A percentile compares a stretch with the other conserved stretches of the same genome.
Conservation (phyloP, 2,329 filamentous ascomycete species). For the Nothophoma quercina region DNA sequence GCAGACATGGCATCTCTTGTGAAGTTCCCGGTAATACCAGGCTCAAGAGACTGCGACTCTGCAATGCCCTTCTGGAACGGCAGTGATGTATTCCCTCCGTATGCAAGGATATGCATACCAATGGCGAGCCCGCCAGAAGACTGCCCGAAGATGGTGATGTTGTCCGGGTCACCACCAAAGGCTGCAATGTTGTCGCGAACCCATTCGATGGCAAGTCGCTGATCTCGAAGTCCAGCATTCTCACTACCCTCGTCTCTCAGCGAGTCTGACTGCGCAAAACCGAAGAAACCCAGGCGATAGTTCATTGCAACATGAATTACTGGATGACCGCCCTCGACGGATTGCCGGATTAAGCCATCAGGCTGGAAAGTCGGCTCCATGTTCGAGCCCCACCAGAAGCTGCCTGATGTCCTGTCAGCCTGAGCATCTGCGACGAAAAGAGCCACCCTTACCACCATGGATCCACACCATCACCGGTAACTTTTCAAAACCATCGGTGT, state of each 20-base stretch:
- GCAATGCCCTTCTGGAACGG: conserved; percentile 48
- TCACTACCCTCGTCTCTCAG: conserved; percentile 43
- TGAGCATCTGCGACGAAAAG: neutral
- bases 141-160: conserved; percentile 52
- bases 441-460: conserved; percentile 53
- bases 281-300: conserved; percentile 51
- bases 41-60: conserved; percentile 59
- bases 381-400: conserved; percentile 40
- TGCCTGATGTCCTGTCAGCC: conserved; percentile 17
- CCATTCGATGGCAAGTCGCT: conserved; percentile 51
- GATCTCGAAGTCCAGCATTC: conserved; percentile 51
- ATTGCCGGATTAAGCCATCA: conserved; percentile 57
- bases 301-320: conserved; percentile 49
- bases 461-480: conserved; percentile 69
- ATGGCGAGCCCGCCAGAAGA: conserved; percentile 47
- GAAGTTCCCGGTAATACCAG: conserved; percentile 57
- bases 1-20: conserved; percentile 57
- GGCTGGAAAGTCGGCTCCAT: conserved; percentile 50
- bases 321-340: conserved; percentile 52
- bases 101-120: conserved; percentile 46
- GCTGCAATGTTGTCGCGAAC: conserved; percentile 46
- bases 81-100: conserved; percentile 39
- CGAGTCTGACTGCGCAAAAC: conserved; percentile 46
- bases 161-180: conserved; percentile 46
- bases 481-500: conserved; percentile 39